These are phyloP conservation scores for Hypericum perforatum DNA, from an alignment of 345 rosid genomes.

Conservation along the genomic window DNA sequence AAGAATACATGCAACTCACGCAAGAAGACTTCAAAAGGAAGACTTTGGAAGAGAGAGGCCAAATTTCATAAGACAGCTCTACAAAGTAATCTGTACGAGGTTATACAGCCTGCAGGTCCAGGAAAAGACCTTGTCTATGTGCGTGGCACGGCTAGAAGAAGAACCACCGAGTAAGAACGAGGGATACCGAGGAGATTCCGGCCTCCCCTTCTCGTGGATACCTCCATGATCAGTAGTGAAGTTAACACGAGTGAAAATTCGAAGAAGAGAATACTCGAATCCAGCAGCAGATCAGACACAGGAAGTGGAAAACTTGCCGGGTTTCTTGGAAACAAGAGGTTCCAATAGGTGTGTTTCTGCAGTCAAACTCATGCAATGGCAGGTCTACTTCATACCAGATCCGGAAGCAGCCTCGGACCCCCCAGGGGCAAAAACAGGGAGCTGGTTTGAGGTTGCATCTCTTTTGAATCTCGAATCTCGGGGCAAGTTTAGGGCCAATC, in stretches of 20 bases:
- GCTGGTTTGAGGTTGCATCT: constrained; percentile 80
- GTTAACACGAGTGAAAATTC: not conserved
- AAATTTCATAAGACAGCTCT: no score
- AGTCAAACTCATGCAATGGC: not conserved
- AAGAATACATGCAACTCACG: no score
- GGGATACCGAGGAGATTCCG: not conserved
- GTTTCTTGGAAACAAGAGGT: constrained; percentile 19
- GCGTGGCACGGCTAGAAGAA: no score
- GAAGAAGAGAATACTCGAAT: constrained; percentile 23
- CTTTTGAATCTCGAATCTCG: constrained; percentile 77
- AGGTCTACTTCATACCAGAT: constrained; percentile 35
- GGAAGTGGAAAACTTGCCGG: constrained; percentile 9
- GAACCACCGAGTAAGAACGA: not conserved
- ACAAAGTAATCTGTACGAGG: no score
- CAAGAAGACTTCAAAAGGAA: no score
- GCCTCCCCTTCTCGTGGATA: not conserved
- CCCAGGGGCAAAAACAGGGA: constrained; percentile 81
- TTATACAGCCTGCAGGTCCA: no score
- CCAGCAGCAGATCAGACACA: constrained; percentile 16
- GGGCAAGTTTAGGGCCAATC: constrained; percentile 48
- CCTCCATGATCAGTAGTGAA: not conserved
- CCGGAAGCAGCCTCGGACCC: constrained; percentile 30
- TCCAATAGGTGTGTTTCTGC: constrained; percentile 17
- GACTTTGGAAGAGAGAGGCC: no score
- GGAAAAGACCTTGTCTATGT: no score